Base-by-base conservation (phyloP, 169 alveolate genomes). In the Plasmodium vinckei region DNA sequence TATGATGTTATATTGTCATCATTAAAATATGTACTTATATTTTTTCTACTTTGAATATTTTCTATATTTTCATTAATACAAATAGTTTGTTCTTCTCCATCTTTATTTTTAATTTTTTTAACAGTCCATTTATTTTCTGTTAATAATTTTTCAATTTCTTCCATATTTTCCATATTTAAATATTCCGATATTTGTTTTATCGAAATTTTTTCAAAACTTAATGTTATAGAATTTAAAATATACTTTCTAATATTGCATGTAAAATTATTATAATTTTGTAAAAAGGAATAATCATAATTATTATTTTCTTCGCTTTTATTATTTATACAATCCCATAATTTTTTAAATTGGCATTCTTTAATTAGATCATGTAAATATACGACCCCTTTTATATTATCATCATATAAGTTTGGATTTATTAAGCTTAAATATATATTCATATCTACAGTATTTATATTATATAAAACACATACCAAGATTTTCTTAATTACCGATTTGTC, bases 371-470 rank as follows among this genome's bases (percentile, higher is more conserved):
- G 60, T 10, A 82, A 25, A 61, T 82, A 82, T 10, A 82, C 72
- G 47, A 82, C 46, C 3, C 77, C 69, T 57, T 46, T 82, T 42
- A 82, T 82, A 23, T 82, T 56, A 7, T 82, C 90, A 68, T 82
- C 90, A 82, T 82, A 82, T 33, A 82, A 23, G 49, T 69, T 82
- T 0, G 86, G 51, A 60, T 82, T 82, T 42, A 82, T 82, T 59
- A 82, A 70, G 44, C 90, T 82, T 7, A 82, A 70, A 53, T 82
- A 82, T 13, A 33, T 82, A 46, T 82, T 82, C 90, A 82, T 82
- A 47, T 82, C 90, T 7, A 82, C 57, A 1, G 59, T 63, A 47
- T 82, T 82, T 68, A 82, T 82, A 47, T 82, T 82, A 21, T 82
- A 82, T 17, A 82, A 72, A 15, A 69, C 90, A 13, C 90, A 68